These are phyloP conservation scores for Sophora flavescens DNA, from an alignment of 306 rosid genomes.

Conservation along the genomic window DNA sequence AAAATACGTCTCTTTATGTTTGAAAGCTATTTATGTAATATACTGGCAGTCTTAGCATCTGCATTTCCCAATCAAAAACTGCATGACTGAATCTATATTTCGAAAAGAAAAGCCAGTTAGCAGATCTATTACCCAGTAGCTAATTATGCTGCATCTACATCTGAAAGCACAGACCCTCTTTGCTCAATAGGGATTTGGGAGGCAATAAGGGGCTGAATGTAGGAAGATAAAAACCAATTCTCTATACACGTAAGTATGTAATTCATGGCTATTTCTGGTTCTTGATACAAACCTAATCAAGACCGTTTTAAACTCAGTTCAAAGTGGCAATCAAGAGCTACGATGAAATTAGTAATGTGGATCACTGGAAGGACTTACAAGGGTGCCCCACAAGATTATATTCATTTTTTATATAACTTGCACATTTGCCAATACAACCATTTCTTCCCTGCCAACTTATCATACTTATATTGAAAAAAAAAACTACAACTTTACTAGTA, in stretches of 20 bases:
- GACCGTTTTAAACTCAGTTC: slow-evolving; percentile 2
- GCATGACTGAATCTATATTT: slow-evolving; percentile 24
- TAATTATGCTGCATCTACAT: slow-evolving; percentile 13
- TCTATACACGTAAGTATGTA: not conserved
- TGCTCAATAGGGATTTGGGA: not conserved
- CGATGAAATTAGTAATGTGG: not conserved
- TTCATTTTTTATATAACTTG: not conserved
- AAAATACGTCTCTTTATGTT: slow-evolving; percentile 9
- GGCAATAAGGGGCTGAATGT: not conserved
- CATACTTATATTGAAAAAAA: slow-evolving; percentile 6
- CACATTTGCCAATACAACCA: not conserved
- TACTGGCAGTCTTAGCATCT: slow-evolving; percentile 20
- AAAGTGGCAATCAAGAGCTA: slow-evolving; percentile 13
- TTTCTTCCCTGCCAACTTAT: not conserved
- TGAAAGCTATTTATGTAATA: not conserved
- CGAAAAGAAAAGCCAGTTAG: slow-evolving; percentile 18
- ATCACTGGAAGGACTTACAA: slow-evolving; percentile 36
- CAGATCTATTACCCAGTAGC: slow-evolving; percentile 12
- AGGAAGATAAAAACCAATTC: slow-evolving; percentile 14
- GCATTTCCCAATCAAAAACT: slow-evolving; percentile 27
- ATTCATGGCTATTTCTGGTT: slow-evolving; percentile 22
- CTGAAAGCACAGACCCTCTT: not conserved
- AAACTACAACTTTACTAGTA: slow-evolving; percentile 11
- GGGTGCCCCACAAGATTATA: slow-evolving; percentile 6
- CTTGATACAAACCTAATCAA: slow-evolving; percentile 23